phyloP scores from a whole-genome alignment of 148 eudicot species.

The Agrostemma githago region DNA sequence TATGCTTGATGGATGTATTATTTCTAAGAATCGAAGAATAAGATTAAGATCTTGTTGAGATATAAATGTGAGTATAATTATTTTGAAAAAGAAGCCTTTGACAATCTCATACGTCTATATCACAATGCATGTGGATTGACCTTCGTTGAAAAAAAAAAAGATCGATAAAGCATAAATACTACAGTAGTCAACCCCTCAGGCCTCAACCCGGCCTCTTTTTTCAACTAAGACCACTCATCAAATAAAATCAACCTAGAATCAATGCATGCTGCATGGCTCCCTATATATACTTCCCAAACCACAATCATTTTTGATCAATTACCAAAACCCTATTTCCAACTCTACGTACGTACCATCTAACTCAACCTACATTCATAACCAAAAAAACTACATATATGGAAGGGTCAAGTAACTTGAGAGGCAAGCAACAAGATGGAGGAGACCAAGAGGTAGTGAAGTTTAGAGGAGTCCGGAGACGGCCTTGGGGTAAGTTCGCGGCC shows the following conservation, averaged over 20 bases:
- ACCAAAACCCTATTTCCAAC: neutral
- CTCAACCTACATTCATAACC: neutral
- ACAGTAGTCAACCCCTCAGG: conserved; percentile 20
- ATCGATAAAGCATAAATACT: conserved; percentile 13
- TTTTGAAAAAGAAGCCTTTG: conserved; percentile 9
- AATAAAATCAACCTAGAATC: conserved; percentile 7
- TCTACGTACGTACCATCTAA: neutral
- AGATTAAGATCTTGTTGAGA: neutral
- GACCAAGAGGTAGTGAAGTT: conserved; percentile 28
- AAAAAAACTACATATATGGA: conserved; percentile 24
- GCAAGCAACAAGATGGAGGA: conserved; percentile 26
- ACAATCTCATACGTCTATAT: conserved; percentile 14
- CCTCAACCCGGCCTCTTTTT: neutral
- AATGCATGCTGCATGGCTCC: neutral
- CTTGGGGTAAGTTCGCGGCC: conserved; percentile 45
- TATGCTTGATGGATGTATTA: no score
- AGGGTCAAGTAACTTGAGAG: conserved; percentile 24
- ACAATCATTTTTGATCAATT: conserved; percentile 4
- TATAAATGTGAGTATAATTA: no score
- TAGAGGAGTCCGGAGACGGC: conserved; percentile 27
- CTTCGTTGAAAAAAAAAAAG: conserved; percentile 20
- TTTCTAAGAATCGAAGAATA: neutral
- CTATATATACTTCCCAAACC: conserved; percentile 20
- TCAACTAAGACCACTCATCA: conserved; percentile 13
- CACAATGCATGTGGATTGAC: conserved; percentile 15